Evolutionary conservation across 805 yeast species (phyloP).

Genomic region (Komagataella pastoris): DNA sequence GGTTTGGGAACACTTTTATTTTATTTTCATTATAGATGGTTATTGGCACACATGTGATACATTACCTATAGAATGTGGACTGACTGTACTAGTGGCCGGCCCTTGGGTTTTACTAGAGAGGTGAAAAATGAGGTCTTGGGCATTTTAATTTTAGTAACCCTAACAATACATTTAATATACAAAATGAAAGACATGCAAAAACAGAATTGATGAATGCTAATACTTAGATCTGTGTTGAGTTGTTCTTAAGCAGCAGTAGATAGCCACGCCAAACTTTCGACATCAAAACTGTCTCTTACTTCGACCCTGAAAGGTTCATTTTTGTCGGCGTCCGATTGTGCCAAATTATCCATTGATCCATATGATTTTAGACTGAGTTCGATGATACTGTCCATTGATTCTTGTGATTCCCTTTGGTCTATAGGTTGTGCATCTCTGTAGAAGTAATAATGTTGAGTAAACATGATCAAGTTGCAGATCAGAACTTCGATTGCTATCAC

Average conservation of each 20-base stretch:
- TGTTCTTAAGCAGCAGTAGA: too few species aligned
- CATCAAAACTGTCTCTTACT: not conserved
- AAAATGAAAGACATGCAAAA: not conserved
- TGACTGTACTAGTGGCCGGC: not conserved
- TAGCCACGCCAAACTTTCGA: not conserved
- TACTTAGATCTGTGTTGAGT: too few species aligned
- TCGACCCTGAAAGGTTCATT: not conserved
- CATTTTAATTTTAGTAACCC: not conserved
- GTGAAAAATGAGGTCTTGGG: not conserved
- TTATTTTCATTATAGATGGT: not conserved
- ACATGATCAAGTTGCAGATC: conserved; percentile 15
- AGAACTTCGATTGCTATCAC: conserved; percentile 18
- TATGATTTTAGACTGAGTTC: not conserved
- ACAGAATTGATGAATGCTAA: not conserved
- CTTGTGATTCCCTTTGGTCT: not conserved
- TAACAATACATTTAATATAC: not conserved
- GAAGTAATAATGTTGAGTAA: conserved; percentile 18
- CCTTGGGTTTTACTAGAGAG: not conserved
- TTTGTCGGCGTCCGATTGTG: not conserved
- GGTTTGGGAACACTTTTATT: not conserved
- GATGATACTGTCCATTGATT: not conserved
- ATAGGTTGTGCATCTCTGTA: not conserved
- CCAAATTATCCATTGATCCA: not conserved
- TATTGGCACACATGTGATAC: not conserved
- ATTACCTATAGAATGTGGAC: not conserved